Evolutionary conservation across 495 filamentous ascomycete genomes (phyloP).

Genomic region (Penicillium crystallinum): DNA sequence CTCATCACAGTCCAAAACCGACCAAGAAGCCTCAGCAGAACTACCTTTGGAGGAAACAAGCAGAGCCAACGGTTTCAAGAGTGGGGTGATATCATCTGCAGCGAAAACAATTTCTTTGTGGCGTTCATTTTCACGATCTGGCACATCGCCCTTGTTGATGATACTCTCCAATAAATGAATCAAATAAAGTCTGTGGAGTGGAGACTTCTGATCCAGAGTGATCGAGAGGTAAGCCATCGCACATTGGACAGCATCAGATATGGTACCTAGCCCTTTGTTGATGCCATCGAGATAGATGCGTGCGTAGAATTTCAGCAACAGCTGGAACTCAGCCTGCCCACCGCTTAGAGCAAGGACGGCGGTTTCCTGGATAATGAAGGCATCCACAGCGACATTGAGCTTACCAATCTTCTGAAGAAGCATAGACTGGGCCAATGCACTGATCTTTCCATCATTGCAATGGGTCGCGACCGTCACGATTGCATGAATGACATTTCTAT

Average conservation of each 20-base stretch:
- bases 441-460: slow-evolving; percentile 85
- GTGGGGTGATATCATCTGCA: slow-evolving; percentile 73
- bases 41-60: slow-evolving; percentile 58
- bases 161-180: slow-evolving; percentile 81
- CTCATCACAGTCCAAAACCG: slow-evolving; percentile 48
- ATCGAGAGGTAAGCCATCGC: slow-evolving; percentile 75
- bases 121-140: slow-evolving; percentile 53
- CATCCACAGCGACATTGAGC: slow-evolving; percentile 68
- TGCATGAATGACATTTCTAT: slow-evolving; percentile 79
- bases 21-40: slow-evolving; percentile 23
- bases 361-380: slow-evolving; percentile 75
- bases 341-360: slow-evolving; percentile 71
- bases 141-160: slow-evolving; percentile 78
- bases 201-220: slow-evolving; percentile 59
- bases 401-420: slow-evolving; percentile 87
- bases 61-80: slow-evolving; percentile 75
- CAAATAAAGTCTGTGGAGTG: slow-evolving; percentile 71
- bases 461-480: slow-evolving; percentile 80
- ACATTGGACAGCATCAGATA: slow-evolving; percentile 36
- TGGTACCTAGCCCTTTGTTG: slow-evolving; percentile 53
- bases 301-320: slow-evolving; percentile 76
- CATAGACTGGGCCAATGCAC: slow-evolving; percentile 92
- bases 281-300: slow-evolving; percentile 67
- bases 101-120: slow-evolving; percentile 72
- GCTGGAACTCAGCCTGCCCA: slow-evolving; percentile 70